Evolutionary conservation across 148 eudicot genomes (phyloP), one percentile per base, ranked within the genome.

Genomic region (Hydrangea macrophylla): DNA sequence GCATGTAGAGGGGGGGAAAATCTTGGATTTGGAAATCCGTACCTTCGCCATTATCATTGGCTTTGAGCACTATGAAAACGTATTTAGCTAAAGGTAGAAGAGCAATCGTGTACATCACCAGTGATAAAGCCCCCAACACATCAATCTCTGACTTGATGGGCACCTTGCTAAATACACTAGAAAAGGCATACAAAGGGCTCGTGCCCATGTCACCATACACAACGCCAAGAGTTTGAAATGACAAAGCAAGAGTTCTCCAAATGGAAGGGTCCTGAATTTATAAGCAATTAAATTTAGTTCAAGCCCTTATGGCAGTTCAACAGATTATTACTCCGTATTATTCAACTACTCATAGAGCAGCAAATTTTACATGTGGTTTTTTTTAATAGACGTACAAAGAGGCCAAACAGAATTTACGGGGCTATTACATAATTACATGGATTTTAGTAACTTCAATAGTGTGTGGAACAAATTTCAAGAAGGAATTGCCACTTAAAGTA

Each of bases 31-130:
- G 37, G 67, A 55, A 61, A 33, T 18, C 4, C 72, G 39, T 86
- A 94, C 99, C 98, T 91, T 94, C 99, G 6, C 99, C 97, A 65
- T 83, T 91, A 66, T 94, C 99, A 64, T 94, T 94, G 28, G 99
- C 99, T 80, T 87, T 94, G 40, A 94, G 99, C 70, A 94, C 97
- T 39, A 91, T 79, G 53, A 94, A 94, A 32, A 94, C 88, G 60
- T 94, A 94, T 75, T 94, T 94, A 22, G 82, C 79, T 53, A 94
- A 68, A 73, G 99, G 99, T 42, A 94, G 63, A 32, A 94, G 86
- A 22, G 99, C 91, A 50, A 94, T 88, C 23, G 97, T 94, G 83
- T 94, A 94, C 64, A 94, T 71, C 26, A 94, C 87, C 61, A 94
- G 81, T 26, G 99, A 94, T 31, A 94, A 78, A 4, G 97, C 95